Conservation (phyloP, 2,329 filamentous ascomycete genomes). For the Coleophoma eucalyptorum region DNA sequence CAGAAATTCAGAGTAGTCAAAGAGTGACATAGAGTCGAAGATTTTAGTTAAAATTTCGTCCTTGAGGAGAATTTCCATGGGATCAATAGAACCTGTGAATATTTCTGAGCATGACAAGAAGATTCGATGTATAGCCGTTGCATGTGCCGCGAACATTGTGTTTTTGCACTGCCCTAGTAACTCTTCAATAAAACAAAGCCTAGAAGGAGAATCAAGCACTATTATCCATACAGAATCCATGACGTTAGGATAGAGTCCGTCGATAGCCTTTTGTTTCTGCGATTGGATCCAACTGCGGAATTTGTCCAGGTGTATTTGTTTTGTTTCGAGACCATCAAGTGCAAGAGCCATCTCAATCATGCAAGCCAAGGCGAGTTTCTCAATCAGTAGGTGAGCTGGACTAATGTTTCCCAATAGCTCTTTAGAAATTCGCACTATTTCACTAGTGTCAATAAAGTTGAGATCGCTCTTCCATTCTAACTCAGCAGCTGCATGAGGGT, state of each 20-base stretch:
- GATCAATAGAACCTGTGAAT: constrained; percentile 4
- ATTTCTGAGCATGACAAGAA: constrained; percentile 17
- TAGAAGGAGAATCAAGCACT: neutral
- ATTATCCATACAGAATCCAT: neutral
- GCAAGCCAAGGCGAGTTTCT: constrained; percentile 12
- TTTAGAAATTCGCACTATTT: constrained; percentile 6
- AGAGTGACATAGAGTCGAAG: constrained; percentile 3
- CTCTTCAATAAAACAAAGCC: neutral
- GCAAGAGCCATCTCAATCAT: constrained; percentile 7
- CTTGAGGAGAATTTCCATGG: constrained; percentile 11
- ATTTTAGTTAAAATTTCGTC: constrained; percentile 8
- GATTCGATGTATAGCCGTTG: constrained; percentile 15
- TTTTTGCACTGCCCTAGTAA: neutral
- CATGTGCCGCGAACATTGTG: constrained; percentile 17
- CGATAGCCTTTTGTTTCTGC: constrained; percentile 1
- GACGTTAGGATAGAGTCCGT: constrained; percentile 4
- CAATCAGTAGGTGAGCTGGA: constrained; percentile 1
- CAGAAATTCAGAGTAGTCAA: constrained; percentile 8
- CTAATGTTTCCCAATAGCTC: neutral
- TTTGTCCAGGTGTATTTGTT: constrained; percentile 1
- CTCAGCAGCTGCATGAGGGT: constrained; percentile 9
- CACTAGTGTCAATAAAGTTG: constrained; percentile 8
- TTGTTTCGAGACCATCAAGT: neutral
- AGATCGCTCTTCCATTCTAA: constrained; percentile 14
- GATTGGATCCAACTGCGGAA: constrained; percentile 3